A percentile compares a stretch with the other conserved stretches of the same genome.
phyloP scores from a whole-genome alignment of 2,329 filamentous ascomycete genomes.

The Alternaria ethzedia region DNA sequence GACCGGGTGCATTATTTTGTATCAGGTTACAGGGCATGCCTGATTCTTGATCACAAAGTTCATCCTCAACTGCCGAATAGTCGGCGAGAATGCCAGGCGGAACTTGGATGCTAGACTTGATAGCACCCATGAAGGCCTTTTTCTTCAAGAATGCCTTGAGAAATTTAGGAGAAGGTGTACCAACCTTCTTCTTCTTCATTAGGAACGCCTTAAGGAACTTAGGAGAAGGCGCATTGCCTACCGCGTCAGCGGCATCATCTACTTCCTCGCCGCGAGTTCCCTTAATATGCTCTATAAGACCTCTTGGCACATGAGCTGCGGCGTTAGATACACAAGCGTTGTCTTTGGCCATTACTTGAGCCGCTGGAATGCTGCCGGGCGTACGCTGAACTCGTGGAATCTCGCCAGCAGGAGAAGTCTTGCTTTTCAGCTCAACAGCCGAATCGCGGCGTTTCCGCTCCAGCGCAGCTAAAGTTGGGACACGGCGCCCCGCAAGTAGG shows the following conservation, averaged over 20 bases:
- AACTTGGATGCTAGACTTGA: background rate
- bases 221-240: background rate
- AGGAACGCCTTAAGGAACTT: background rate
- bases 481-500: background rate
- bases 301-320: fast-evolving
- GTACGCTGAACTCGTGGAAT: too few species aligned
- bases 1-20: background rate
- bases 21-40: background rate
- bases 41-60: background rate
- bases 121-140: background rate
- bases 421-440: background rate
- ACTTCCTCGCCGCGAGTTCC: background rate
- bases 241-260: fast-evolving
- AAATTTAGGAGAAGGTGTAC: background rate
- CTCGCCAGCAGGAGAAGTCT: background rate
- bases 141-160: background rate
- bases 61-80: background rate
- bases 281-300: background rate
- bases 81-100: background rate
- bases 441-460: background rate
- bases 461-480: background rate
- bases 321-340: background rate
- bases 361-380: too few species aligned
- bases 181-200: background rate
- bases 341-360: too few species aligned